Base-by-base conservation (phyloP, 768 basidiomycete species). In the Cytidiella melzeri region DNA sequence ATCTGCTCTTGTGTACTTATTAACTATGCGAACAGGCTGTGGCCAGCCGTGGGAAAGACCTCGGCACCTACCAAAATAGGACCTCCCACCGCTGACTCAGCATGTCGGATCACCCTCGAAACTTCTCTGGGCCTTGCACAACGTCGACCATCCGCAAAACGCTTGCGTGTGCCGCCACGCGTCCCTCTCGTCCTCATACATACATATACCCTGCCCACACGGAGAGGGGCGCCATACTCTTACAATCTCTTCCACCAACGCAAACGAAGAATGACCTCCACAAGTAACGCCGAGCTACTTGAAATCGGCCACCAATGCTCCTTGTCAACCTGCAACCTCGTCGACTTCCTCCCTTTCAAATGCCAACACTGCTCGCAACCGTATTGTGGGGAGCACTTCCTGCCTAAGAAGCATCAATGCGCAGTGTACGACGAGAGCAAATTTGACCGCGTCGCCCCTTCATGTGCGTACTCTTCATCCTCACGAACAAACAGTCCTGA, bases 341-440 rank as follows among this genome's bases (percentile, higher is more conserved):
- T 91, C 60, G 90, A 92, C 70, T 92, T 91, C 56, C 71, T 92
- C 10, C 89, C 90, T 0, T 86, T 92, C 74, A 86, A 84, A 66
- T 93, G 90, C 64, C 83, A 87, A 43, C 87, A 90, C 58, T 93
- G 90, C 64, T 61, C 73, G 12, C 64, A 73, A 13, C 71, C 73
- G 0, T 92, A 81, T 69, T 93, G 91, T 57, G 79, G 80, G 37
- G 84, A 89, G 11, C 90, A 93, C 61, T 92, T 83, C 69, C 77
- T 76, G 53, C 84, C 83, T 11, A 69, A 75, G 15, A 73, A 73
- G 2, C 90, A 92, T 59, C 69, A 65, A 30, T 90, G 91, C 60
- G 63, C 75, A 2, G 73, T 83, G 57, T 90, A 83, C 59, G 85
- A 91, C 56, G 80, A 84, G 61, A 70, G 67, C 55, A 81, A 81